Evolutionary conservation across 805 yeast genomes (phyloP), one percentile per base, ranked within the genome.

Genomic region (Debaryomyces castellii): DNA sequence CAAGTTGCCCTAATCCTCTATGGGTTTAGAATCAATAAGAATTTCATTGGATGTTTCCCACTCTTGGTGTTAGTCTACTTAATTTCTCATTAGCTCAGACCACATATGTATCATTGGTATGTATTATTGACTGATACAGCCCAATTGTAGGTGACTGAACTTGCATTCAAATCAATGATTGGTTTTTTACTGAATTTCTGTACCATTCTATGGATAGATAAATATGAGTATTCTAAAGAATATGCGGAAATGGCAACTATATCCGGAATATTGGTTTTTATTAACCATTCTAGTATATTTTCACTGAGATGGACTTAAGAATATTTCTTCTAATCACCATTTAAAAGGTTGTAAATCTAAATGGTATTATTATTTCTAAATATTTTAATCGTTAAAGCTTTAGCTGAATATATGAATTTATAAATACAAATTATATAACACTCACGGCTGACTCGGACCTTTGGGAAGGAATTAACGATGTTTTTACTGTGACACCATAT

Each of bases 1-100:
- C 39, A 23, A 12, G 39, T 35, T 10, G 39, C 39, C 3, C n/a
- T 35, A 21, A 16, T 35, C 4, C 23, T 35, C 10, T 35, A 35
- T 35, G 39, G 39, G 5, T 23, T 35, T 18, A 24, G 39, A 5
- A 35, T 35, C 5, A 22, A 22, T 14, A 22, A 35, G 5, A 20
- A 35, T 35, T 18, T 17, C 39, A 35, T 16, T 35, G 39, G 39
- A 35, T 35, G 39, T 14, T 35, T 11, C 39, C 39, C 18, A 35
- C 39, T 12, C 14, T 35, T 35, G 39, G 39, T 11, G 16, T 35
- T 4, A 35, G 39, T 35, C 23, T 35, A 5, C 39, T 35, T 35
- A 35, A 35, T 10, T 35, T 35, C n/a, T 20, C 39, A 10, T 17
- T 35, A 5, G 18, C 39, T 3, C 39, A 35, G 10, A 24, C 39